Conservation (phyloP, 352 stramenopile genomes). For the Pythium aphanidermatum region DNA sequence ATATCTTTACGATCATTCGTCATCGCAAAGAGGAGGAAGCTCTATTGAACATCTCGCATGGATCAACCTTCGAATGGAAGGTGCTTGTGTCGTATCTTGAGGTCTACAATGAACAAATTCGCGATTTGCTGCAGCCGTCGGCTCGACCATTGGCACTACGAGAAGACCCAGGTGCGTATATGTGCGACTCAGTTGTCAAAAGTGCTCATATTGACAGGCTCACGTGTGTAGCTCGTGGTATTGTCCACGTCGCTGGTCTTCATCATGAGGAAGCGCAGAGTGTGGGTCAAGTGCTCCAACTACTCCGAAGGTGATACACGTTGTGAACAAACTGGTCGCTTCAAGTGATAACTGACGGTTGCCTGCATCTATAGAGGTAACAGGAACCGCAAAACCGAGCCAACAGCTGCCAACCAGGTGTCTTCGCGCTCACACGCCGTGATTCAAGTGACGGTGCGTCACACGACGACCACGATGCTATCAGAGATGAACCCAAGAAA, state of each 20-base stretch:
- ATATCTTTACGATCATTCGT: constrained; percentile 65
- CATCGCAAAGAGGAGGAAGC: constrained; percentile 51
- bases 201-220: not conserved
- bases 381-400: constrained; percentile 48
- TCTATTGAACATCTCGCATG: constrained; percentile 30
- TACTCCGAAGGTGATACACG: constrained; percentile 35
- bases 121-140: constrained; percentile 79
- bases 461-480: constrained; percentile 47
- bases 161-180: constrained; percentile 49
- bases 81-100: constrained; percentile 87
- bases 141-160: constrained; percentile 27
- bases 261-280: constrained; percentile 44
- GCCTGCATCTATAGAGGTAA: constrained; percentile 28
- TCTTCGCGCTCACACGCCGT: constrained; percentile 82
- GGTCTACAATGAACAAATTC: constrained; percentile 92
- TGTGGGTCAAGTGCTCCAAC: constrained; percentile 37
- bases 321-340: not conserved
- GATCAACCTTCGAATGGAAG: constrained; percentile 59
- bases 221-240: constrained; percentile 27
- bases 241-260: constrained; percentile 48
- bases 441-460: constrained; percentile 64
- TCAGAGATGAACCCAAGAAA: constrained; percentile 38
- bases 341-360: not conserved
- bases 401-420: constrained; percentile 75
- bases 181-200: no score